A percentile compares a stretch with the other conserved stretches of the same genome.
Evolutionary conservation across 2,329 filamentous ascomycete species (phyloP).

Genomic region (Aspergillus sp.): DNA sequence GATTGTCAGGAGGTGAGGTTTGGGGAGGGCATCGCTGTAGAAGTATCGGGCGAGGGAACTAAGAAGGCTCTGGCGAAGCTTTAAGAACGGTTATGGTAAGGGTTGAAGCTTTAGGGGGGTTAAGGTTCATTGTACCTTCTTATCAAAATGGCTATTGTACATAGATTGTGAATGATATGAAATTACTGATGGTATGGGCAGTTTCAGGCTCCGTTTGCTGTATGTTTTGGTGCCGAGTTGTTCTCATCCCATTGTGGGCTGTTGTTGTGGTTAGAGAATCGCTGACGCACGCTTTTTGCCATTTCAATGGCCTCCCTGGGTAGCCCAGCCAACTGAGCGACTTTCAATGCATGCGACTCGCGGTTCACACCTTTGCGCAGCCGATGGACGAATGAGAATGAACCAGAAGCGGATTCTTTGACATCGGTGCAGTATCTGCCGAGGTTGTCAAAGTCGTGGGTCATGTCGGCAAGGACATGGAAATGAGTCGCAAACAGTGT

Average conservation of each 20-base stretch:
- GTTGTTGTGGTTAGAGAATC: constrained; percentile 19
- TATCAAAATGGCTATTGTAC: neutral
- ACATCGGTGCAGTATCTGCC: constrained; percentile 89
- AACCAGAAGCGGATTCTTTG: constrained; percentile 67
- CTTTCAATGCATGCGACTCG: constrained; percentile 88
- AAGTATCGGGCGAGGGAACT: constrained; percentile 21
- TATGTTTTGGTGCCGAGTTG: neutral
- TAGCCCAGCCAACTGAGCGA: constrained; percentile 83
- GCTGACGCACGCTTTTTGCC: constrained; percentile 61
- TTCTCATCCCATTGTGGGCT: neutral
- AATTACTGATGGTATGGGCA: neutral
- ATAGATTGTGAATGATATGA: neutral
- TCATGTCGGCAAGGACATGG: constrained; percentile 79
- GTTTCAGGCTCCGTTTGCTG: neutral
- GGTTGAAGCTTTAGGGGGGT: neutral
- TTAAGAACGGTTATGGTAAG: neutral
- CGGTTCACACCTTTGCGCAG: constrained; percentile 80
- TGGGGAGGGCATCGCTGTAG: constrained; percentile 44
- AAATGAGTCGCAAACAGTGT: constrained; percentile 96
- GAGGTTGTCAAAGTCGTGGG: constrained; percentile 59
- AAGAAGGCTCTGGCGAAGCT: constrained; percentile 6
- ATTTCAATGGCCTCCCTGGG: constrained; percentile 71
- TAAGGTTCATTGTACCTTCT: neutral
- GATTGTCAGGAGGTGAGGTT: constrained; percentile 80
- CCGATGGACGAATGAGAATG: constrained; percentile 83